Evolutionary conservation across 192 early-diverging fungal genomes (phyloP).

Genomic region (Pecoramyces ruminantium): DNA sequence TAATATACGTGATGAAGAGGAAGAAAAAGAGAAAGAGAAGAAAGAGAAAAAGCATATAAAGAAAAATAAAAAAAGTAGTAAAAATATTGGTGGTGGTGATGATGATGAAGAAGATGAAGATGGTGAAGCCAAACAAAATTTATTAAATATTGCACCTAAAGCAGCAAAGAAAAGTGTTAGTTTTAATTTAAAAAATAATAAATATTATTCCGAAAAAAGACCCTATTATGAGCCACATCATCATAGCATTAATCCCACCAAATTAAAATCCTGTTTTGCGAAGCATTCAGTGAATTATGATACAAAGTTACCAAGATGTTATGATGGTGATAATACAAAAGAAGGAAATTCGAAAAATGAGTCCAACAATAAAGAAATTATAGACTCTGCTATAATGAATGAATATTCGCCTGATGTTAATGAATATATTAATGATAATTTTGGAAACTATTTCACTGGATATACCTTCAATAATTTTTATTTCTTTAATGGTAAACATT

Average conservation of each 20-base stretch:
- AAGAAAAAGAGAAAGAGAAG: not conserved
- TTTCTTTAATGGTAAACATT: not conserved
- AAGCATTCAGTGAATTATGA: not conserved
- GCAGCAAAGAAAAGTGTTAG: too few species aligned
- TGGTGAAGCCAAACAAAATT: too few species aligned
- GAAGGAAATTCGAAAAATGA: too few species aligned
- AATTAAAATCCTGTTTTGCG: not conserved
- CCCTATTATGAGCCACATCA: too few species aligned
- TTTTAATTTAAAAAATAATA: too few species aligned
- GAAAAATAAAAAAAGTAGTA: not conserved
- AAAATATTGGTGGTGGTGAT: too few species aligned
- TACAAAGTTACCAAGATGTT: not conserved
- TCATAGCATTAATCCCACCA: not conserved
- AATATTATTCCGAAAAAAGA: too few species aligned
- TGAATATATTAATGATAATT: not conserved
- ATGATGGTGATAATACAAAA: too few species aligned
- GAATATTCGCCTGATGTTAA: not conserved
- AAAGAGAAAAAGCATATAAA: too few species aligned
- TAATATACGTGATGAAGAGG: not conserved
- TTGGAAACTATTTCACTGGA: not conserved
- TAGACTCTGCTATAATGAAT: not conserved
- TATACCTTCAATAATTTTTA: not conserved
- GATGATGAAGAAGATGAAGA: too few species aligned
- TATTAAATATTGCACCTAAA: too few species aligned
- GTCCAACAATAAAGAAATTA: not conserved